Base-by-base conservation (phyloP, 208 protist genomes). In the Vickermania spadyakhi region DNA sequence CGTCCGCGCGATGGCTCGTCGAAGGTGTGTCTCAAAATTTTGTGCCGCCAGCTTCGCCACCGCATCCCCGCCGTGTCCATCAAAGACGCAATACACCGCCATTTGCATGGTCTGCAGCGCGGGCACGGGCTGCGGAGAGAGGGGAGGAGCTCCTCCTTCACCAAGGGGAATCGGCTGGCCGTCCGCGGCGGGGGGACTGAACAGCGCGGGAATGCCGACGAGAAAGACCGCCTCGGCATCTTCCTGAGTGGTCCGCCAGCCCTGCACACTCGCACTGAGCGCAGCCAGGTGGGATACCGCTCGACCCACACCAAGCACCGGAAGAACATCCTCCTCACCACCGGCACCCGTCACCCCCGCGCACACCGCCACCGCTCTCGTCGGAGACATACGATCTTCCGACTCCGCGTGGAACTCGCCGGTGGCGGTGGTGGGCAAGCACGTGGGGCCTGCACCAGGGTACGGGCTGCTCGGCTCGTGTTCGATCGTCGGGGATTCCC, bases 11-110 rank as follows among this genome's bases (percentile, higher is more conserved):
- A 89, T 73, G 31, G 76, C 79, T 14, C 67, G 63, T 41, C 70
- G 70, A 11, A 89, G 68, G 59, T 87, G 72, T 3, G 55, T 31
- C 58, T 92, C 80, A 62, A 93, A 85, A 58, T 77, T 64, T 7
- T 52, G 58, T 3, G 81, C 79, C n/a, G 80, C 77, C 31, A 88
- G 56, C 66, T 86, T 85, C 23, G 86, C 81, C 52, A 87, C 77
- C n/a, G 79, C 81, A 50, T 88, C 81, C 23, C 86, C 86, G 23
- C 86, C 86, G 60, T 93, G 86, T 0, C 86, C 86, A 62, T 93
- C 86, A 70, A 93, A 89, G 29, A 93, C 80, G 60, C 78, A 86
- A 73, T 81, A 86, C 1, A 90, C 77, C 2, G 77, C 79, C 79
- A 86, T 84, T 11, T 75, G 71, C 7, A 90, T 84, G 23, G 68